Base-by-base conservation (phyloP, 1,284 basidiomycete genomes). In the Leccinum cinnamomeum region DNA sequence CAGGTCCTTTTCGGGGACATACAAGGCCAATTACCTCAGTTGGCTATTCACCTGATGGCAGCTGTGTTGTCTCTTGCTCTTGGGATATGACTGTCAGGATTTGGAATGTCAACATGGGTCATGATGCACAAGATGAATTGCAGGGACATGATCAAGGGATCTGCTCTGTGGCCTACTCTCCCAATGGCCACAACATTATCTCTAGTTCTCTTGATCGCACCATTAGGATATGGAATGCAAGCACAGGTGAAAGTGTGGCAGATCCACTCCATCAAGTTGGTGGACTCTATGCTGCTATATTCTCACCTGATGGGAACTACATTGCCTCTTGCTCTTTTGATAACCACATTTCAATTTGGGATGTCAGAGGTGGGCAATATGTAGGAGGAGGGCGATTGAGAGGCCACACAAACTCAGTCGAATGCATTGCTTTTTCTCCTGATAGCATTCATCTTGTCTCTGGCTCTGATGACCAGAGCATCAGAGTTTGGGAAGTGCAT, bases 31-130 rank as follows among this genome's bases (percentile, higher is more conserved):
- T 69, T 12, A 58, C 41, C 6, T 65, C 53, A 53, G 55, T 62
- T 10, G 3, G 23, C 30, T 67, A 58, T 33, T 67, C 66, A 54
- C 68, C 66, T 66, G 63, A 67, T 69, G 65, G 68, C 2, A 48
- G 28, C 18, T n/a, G 1, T 28, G 65, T 67, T 23, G 3, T 56
- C 39, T 70, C 68, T 63, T 44, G 66, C 23, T 70, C 68, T 23
- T 53, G 35, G 44, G 66, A 67, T 16, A 33, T 28, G 0, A 64
- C 69, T 4, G 23, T 67, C 5, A 64, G 55, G n/a, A 16, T 67
- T 7, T 67, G 66, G 69, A 57, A 64, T 69, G 53, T 60, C 44
- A 58, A 50, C 3, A 56, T 56, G 37, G n/a, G 63, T 3, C n/a
- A 66, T 16, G 20, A 18, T 48, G 7, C 5, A 0, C 7, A 28